A percentile compares a stretch with the other conserved stretches of the same genome.
These are phyloP conservation scores for Fusarium begoniae DNA, from an alignment of 2,329 filamentous ascomycete genomes.

Conservation along the genomic window DNA sequence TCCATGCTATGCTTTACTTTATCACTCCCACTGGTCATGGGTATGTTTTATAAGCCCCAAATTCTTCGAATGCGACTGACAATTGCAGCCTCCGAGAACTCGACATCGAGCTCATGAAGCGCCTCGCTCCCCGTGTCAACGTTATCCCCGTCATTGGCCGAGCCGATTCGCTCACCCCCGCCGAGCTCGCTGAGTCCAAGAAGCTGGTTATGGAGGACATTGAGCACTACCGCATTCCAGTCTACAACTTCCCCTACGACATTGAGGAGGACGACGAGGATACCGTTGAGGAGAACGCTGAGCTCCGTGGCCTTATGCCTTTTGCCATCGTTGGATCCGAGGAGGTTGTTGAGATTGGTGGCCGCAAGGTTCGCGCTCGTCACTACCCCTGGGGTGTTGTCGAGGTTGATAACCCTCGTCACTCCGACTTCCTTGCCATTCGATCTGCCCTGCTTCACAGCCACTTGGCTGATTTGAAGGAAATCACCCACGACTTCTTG, in stretches of 20 bases:
- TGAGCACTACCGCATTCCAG: constrained; percentile 98
- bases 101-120: constrained; percentile 99
- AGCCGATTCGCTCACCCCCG: constrained; percentile 94
- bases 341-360: constrained; percentile 92
- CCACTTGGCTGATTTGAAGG: constrained; percentile 97
- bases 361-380: constrained; percentile 89
- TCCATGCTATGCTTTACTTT: constrained; percentile 98
- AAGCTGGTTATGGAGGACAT: constrained; percentile 99
- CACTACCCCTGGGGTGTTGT: constrained; percentile 99
- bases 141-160: constrained; percentile 99
- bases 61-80: neutral
- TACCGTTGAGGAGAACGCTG: constrained; percentile 98
- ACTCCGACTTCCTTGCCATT: constrained; percentile 98
- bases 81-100: constrained; percentile 88
- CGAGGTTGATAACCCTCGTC: constrained; percentile 98
- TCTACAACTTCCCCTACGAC: constrained; percentile 99
- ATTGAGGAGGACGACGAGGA: constrained; percentile 99
- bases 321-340: constrained; percentile 99
- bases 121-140: constrained; percentile 96
- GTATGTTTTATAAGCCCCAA: constrained; percentile 57
- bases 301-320: constrained; percentile 96
- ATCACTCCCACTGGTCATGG: constrained; percentile 98
- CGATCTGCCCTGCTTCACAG: constrained; percentile 96
- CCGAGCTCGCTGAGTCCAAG: constrained; percentile 98
- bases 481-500: constrained; percentile 99